These are phyloP conservation scores for Diaporthe amygdali DNA, from an alignment of 2,329 filamentous ascomycete species.

Conservation along the genomic window DNA sequence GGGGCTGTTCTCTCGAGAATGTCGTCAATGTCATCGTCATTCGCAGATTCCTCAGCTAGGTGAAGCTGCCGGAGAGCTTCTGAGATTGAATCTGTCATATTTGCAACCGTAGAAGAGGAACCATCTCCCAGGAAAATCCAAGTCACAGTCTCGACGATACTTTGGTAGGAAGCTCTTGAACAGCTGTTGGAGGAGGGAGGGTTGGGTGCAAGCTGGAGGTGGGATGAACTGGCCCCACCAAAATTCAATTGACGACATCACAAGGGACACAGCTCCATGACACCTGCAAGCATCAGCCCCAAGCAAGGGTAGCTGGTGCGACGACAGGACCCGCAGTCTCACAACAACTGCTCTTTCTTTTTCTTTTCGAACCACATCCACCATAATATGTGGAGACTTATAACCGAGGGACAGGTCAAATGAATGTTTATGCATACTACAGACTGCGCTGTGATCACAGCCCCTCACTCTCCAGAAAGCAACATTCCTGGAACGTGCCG, in stretches of 20 bases:
- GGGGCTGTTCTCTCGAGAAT: conserved; percentile 55
- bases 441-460: not conserved
- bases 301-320: no score
- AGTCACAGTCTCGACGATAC: not conserved
- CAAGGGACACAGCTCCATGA: not conserved
- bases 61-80: conserved; percentile 57
- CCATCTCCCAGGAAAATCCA: not conserved
- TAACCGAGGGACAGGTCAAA: not conserved
- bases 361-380: not conserved
- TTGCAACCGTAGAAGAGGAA: not conserved
- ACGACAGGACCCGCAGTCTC: not conserved
- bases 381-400: no score
- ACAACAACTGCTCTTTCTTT: not conserved
- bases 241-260: conserved; percentile 19
- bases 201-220: not conserved
- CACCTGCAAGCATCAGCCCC: not conserved
- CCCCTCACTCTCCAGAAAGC: not conserved
- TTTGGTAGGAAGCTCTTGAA: not conserved
- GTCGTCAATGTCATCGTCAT: conserved; percentile 56
- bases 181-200: not conserved
- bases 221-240: conserved; percentile 24
- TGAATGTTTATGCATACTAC: not conserved
- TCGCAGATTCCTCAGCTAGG: conserved; percentile 38
- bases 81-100: conserved; percentile 43
- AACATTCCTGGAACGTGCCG: not conserved